Percentiles rank a stretch among this genome's conserved stretches.
These are phyloP conservation scores for Puccinia polysora DNA, from an alignment of 1,284 basidiomycete genomes.

Conservation along the genomic window DNA sequence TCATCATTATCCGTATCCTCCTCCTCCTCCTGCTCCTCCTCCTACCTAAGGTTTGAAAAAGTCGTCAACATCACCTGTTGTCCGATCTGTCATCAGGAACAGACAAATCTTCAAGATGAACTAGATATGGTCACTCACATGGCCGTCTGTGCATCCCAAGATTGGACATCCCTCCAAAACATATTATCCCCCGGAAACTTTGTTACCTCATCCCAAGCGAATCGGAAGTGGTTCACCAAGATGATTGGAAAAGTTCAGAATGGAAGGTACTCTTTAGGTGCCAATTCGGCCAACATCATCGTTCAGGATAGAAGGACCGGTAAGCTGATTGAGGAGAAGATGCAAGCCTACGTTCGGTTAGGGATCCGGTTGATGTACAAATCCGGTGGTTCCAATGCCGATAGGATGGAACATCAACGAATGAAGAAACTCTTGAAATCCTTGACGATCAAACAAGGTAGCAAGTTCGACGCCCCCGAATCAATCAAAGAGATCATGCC, in stretches of 20 bases:
- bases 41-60: constrained; percentile 59
- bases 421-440: constrained; percentile 68
- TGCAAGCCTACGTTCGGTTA: constrained; percentile 83
- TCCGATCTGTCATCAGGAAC: constrained; percentile 83
- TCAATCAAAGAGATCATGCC: constrained; percentile 76
- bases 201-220: constrained; percentile 89
- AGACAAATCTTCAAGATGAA: constrained; percentile 78
- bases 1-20: too few species aligned
- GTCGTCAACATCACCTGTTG: constrained; percentile 93
- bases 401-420: constrained; percentile 75
- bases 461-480: constrained; percentile 81
- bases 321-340: constrained; percentile 89
- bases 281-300: constrained; percentile 56
- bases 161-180: constrained; percentile 78
- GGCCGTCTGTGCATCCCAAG: constrained; percentile 81
- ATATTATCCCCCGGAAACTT: constrained; percentile 76
- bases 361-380: constrained; percentile 91
- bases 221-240: constrained; percentile 93
- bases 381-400: constrained; percentile 59
- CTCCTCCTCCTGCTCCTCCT: neutral
- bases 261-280: constrained; percentile 83
- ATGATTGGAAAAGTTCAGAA: constrained; percentile 60
- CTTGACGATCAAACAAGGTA: constrained; percentile 85
- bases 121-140: constrained; percentile 66
- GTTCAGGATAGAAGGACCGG: constrained; percentile 87